A percentile compares a stretch with the other conserved stretches of the same genome.
phyloP scores from a whole-genome alignment of 306 rosid genomes.

The Crataegus laevigata region DNA sequence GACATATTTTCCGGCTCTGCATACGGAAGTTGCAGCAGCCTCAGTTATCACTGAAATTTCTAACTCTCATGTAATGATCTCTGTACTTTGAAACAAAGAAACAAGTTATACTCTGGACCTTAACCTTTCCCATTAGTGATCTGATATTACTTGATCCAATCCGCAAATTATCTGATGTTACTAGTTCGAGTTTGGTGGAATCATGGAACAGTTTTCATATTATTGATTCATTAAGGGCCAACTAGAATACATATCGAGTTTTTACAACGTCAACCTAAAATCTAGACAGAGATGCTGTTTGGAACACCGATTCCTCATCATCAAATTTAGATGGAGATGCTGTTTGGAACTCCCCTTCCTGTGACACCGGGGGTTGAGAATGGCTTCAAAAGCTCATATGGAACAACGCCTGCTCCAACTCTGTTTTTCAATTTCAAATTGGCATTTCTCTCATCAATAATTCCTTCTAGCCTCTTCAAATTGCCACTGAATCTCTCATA shows the following conservation, averaged over 20 bases:
- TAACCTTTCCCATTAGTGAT: too few species aligned
- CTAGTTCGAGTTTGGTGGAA: not conserved
- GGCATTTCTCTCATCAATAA: slow-evolving; percentile 29
- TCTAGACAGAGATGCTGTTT: slow-evolving; percentile 20
- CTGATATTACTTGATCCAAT: not conserved
- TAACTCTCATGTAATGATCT: not conserved
- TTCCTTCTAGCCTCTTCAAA: slow-evolving; percentile 17
- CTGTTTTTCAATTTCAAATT: slow-evolving; percentile 10
- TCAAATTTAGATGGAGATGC: slow-evolving; percentile 16
- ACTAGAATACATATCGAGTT: not conserved
- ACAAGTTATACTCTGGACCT: not conserved
- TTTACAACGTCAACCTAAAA: not conserved
- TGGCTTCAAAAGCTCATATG: slow-evolving; percentile 38
- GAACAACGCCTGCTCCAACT: slow-evolving; percentile 35
- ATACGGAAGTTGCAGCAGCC: not conserved
- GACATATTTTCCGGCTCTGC: not conserved
- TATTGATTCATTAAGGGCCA: not conserved
- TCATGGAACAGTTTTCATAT: not conserved
- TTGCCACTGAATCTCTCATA: slow-evolving; percentile 20
- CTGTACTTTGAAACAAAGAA: not conserved
- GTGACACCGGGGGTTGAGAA: slow-evolving; percentile 25
- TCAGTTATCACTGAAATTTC: not conserved
- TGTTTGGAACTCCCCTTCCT: slow-evolving; percentile 31
- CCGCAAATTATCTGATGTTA: not conserved
- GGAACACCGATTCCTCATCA: slow-evolving; percentile 25